Percentiles rank a stretch among this genome's conserved stretches.
Evolutionary conservation across 305 asterid species (phyloP).

Genomic region (Plantago coronopus): DNA sequence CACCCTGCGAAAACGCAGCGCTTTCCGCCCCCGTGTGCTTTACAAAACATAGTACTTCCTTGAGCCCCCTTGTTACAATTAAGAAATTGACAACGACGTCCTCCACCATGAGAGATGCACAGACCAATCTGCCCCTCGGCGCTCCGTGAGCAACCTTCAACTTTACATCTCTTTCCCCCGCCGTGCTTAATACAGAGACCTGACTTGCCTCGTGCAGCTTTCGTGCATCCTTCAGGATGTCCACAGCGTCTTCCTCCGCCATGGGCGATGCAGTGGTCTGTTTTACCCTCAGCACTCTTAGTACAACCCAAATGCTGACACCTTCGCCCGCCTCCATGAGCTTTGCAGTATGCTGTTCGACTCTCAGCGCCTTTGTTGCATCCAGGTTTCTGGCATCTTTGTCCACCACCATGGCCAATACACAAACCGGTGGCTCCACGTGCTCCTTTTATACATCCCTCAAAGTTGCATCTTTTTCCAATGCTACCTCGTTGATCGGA

Average conservation of each 20-base stretch:
- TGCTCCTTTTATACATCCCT: conserved; percentile 73
- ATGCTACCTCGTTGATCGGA: conserved; percentile 41
- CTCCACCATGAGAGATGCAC: conserved; percentile 95
- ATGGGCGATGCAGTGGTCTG: conserved; percentile 83
- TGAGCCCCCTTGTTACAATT: conserved; percentile 77
- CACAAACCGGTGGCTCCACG: conserved; percentile 85
- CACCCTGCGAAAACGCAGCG: conserved; percentile 83
- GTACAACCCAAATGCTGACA: conserved; percentile 84
- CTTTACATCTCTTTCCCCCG: conserved; percentile 86
- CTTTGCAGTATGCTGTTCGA: conserved; percentile 83
- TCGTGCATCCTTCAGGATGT: conserved; percentile 54
- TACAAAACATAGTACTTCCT: conserved; percentile 77
- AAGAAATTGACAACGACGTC: conserved; percentile 64
- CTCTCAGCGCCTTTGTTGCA: conserved; percentile 91
- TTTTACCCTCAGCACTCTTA: conserved; percentile 87
- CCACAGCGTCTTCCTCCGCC: conserved; percentile 90
- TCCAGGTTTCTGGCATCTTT: conserved; percentile 83
- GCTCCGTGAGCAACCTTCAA: conserved; percentile 77
- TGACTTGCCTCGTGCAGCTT: conserved; percentile 89
- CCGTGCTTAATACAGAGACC: conserved; percentile 93
- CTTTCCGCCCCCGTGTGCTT: conserved; percentile 87
- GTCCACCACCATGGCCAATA: conserved; percentile 94
- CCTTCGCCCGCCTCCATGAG: conserved; percentile 93
- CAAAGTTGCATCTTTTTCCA: conserved; percentile 65
- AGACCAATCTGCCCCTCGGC: conserved; percentile 89